A percentile compares a stretch with the other conserved stretches of the same genome.
These are phyloP conservation scores for Colletotrichum sp. DNA, from an alignment of 2,329 filamentous ascomycete species.

Conservation along the genomic window DNA sequence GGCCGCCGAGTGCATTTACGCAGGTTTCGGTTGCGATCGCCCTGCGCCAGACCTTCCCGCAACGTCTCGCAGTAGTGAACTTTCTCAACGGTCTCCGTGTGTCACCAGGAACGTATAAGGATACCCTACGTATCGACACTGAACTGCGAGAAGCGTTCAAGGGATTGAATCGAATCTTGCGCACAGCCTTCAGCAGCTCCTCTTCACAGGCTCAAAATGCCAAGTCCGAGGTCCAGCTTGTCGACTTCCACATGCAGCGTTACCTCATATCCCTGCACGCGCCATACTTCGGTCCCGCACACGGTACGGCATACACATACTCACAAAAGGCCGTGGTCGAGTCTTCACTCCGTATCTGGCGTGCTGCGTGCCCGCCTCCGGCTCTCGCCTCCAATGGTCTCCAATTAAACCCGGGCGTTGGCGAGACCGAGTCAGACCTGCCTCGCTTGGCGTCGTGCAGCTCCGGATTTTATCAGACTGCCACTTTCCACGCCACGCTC, in stretches of 20 bases:
- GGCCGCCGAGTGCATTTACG: conserved; percentile 39
- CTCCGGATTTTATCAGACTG: conserved; percentile 43
- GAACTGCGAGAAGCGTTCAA: conserved; percentile 48
- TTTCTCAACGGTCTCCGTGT: conserved; percentile 46
- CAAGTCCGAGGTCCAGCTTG: conserved; percentile 45
- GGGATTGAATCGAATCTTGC: conserved; percentile 36
- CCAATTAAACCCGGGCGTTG: not conserved
- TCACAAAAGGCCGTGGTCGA: conserved; percentile 55
- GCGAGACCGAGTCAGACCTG: conserved; percentile 27
- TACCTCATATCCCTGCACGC: conserved; percentile 61
- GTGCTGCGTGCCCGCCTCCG: conserved; percentile 34
- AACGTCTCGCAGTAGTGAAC: conserved; percentile 45
- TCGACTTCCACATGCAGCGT: conserved; percentile 57
- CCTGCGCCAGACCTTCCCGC: conserved; percentile 44
- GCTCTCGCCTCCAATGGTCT: conserved; percentile 9
- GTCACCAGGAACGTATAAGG: conserved; percentile 42
- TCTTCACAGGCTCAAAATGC: conserved; percentile 22
- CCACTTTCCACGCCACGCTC: conserved; percentile 37
- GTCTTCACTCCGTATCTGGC: conserved; percentile 50
- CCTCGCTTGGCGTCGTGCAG: conserved; percentile 40
- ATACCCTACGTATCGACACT: conserved; percentile 46
- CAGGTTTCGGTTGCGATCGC: conserved; percentile 43
- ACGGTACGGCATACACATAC: conserved; percentile 51
- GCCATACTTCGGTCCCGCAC: conserved; percentile 48
- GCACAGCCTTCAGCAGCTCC: conserved; percentile 20